Percentiles rank a stretch among this genome's conserved stretches.
Conservation (phyloP, 148 eudicot genomes). For the Polygonum maritimum region DNA sequence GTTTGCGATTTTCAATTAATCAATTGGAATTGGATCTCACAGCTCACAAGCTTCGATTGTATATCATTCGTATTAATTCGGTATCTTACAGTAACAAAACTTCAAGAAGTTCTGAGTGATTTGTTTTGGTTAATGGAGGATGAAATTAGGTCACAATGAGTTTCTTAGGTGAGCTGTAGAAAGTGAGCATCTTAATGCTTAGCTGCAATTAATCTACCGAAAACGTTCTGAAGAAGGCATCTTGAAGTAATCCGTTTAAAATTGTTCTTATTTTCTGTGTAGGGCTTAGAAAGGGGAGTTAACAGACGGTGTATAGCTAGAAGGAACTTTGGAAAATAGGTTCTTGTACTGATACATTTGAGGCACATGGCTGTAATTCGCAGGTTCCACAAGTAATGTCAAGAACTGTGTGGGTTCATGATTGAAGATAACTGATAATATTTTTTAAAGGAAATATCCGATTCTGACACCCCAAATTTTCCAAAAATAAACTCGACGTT, state of each 20-base stretch:
- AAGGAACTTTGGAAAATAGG: not conserved
- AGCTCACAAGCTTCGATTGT: not conserved
- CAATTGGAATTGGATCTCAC: not conserved
- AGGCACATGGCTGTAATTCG: not conserved
- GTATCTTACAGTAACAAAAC: not conserved
- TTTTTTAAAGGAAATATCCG: not conserved
- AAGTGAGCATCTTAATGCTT: not conserved
- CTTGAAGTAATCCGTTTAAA: not conserved
- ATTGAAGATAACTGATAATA: not conserved
- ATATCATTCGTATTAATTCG: not conserved
- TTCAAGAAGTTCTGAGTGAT: not conserved
- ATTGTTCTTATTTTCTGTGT: not conserved
- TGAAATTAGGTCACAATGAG: not conserved
- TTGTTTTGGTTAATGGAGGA: not conserved
- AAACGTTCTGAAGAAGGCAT: not conserved
- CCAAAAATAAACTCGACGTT: not conserved
- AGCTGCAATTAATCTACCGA: not conserved
- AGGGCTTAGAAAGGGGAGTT: not conserved
- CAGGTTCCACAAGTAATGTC: not conserved
- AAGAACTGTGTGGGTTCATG: not conserved
- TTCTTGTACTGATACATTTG: not conserved
- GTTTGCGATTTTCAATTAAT: not conserved
- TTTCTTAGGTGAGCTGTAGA: not conserved
- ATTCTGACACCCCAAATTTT: not conserved
- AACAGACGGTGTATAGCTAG: not conserved